These are phyloP conservation scores for Ophiostoma pallidulum DNA, from an alignment of 2,329 filamentous ascomycete genomes.

Conservation along the genomic window DNA sequence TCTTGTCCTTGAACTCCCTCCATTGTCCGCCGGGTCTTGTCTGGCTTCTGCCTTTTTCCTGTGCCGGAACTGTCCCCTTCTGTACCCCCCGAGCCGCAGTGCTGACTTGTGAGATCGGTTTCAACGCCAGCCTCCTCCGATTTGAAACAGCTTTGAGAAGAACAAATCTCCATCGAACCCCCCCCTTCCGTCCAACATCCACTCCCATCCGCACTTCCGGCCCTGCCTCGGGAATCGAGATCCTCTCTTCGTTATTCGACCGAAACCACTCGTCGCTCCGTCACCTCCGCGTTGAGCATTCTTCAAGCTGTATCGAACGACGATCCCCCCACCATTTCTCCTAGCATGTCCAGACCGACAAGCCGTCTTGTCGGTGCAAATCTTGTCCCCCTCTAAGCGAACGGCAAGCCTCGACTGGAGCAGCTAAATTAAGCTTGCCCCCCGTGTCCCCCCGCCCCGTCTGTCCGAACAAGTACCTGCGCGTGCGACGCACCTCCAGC, in stretches of 20 bases:
- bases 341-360: conserved; percentile 9
- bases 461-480: too few relatives aligned
- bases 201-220: conserved; percentile 4
- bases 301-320: too few relatives aligned
- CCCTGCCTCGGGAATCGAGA: too few relatives aligned
- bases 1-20: too few relatives aligned
- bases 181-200: background rate
- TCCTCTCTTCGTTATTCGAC: background rate
- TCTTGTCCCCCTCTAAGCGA: background rate
- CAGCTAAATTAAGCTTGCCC: too few relatives aligned
- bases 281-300: too few relatives aligned
- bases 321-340: background rate
- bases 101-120: conserved; percentile 5
- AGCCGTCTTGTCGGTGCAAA: background rate
- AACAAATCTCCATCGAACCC: too few relatives aligned
- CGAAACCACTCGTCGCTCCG: too few relatives aligned
- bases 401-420: too few relatives aligned
- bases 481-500: too few relatives aligned
- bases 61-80: background rate
- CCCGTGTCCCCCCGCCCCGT: too few relatives aligned
- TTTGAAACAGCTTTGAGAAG: conserved; percentile 7
- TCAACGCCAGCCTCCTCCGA: conserved; percentile 12
- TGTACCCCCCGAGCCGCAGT: background rate
- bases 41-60: background rate
- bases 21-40: too few relatives aligned